phyloP scores from a whole-genome alignment of 345 rosid genomes.

The Balakata baccata region DNA sequence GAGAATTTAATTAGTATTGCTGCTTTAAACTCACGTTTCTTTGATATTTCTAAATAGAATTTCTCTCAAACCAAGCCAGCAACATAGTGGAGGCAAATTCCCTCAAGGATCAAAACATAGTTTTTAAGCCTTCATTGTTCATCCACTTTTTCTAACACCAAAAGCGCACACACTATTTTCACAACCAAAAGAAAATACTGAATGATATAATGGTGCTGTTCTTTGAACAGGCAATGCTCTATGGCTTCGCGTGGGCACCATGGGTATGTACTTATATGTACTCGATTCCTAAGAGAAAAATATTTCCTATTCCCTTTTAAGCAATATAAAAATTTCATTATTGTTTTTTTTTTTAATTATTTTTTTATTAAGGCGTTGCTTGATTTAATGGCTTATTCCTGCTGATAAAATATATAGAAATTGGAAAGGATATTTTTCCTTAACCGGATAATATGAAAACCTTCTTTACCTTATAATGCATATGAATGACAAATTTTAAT shows the following conservation, averaged over 20 bases:
- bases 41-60: too few relatives aligned
- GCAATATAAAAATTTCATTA: not conserved
- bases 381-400: not conserved
- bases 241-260: conserved; percentile 57
- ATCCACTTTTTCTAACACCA: not conserved
- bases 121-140: not conserved
- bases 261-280: conserved; percentile 43
- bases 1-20: too few relatives aligned
- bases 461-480: not conserved
- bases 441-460: not conserved
- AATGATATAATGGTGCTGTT: conserved; percentile 2
- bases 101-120: not conserved
- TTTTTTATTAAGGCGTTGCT: not conserved
- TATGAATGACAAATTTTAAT: not conserved
- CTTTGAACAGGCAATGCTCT: conserved; percentile 42
- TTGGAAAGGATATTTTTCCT: not conserved
- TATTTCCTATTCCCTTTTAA: too few relatives aligned
- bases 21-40: too few relatives aligned
- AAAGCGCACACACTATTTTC: not conserved
- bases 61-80: too few relatives aligned
- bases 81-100: too few relatives aligned
- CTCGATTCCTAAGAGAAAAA: not conserved
- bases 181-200: not conserved
- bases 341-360: not conserved
- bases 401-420: not conserved